A percentile compares a stretch with the other conserved stretches of the same genome.
Conservation (phyloP, 2,329 filamentous ascomycete species). For the Ophioceras dolichostomum region DNA sequence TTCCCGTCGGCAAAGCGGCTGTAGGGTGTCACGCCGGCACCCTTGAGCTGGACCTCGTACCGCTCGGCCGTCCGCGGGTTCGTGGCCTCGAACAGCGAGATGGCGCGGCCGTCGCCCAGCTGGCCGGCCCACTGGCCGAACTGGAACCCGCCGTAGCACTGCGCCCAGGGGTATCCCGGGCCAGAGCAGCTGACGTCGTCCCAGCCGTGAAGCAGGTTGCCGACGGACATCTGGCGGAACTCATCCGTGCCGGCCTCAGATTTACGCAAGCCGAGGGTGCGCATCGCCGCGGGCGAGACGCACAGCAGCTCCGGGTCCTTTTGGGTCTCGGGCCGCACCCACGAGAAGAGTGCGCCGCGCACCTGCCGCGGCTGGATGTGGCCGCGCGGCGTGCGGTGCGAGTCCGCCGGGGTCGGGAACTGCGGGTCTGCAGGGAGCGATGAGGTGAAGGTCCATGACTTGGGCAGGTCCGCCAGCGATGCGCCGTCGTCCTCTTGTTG, state of each 20-base stretch:
- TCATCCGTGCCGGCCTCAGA: slow-evolving; percentile 59
- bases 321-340: slow-evolving; percentile 67
- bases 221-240: slow-evolving; percentile 67
- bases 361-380: slow-evolving; percentile 73
- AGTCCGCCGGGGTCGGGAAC: slow-evolving; percentile 70
- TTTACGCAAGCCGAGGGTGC: slow-evolving; percentile 63
- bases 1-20: slow-evolving; percentile 94
- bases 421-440: slow-evolving; percentile 61
- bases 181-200: slow-evolving; percentile 36
- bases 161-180: slow-evolving; percentile 83
- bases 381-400: slow-evolving; percentile 68
- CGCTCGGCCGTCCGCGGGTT: slow-evolving; percentile 58
- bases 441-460: slow-evolving; percentile 54
- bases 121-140: slow-evolving; percentile 91
- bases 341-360: slow-evolving; percentile 76
- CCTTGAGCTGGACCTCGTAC: slow-evolving; percentile 91
- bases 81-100: slow-evolving; percentile 83
- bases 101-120: slow-evolving; percentile 86
- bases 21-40: slow-evolving; percentile 86
- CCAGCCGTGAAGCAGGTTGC: slow-evolving; percentile 74
- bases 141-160: slow-evolving; percentile 84
- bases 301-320: slow-evolving; percentile 67
- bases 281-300: slow-evolving; percentile 66
- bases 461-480: slow-evolving; percentile 44
- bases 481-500: slow-evolving; percentile 13